phyloP scores from a whole-genome alignment of 2,329 filamentous ascomycete genomes.

The Davidsoniella australis region DNA sequence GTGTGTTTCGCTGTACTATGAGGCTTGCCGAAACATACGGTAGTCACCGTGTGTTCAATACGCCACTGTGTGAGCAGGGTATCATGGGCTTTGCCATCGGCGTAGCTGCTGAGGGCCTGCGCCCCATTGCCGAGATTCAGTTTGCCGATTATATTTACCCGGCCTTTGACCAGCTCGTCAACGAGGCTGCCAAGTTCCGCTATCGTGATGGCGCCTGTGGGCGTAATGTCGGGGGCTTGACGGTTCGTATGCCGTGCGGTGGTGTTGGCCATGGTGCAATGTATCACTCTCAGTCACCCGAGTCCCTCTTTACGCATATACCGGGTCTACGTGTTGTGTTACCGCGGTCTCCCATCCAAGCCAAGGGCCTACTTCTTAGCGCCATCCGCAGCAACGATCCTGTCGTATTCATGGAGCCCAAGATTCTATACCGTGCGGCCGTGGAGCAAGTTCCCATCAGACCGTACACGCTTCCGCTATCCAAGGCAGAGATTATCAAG shows the following conservation, averaged over 20 bases:
- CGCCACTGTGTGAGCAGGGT: constrained; percentile 82
- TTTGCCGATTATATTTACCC: constrained; percentile 92
- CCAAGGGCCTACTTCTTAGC: constrained; percentile 68
- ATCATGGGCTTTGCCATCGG: constrained; percentile 90
- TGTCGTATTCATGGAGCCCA: constrained; percentile 85
- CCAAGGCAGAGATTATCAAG: constrained; percentile 71
- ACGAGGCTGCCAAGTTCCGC: constrained; percentile 77
- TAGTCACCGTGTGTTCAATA: constrained; percentile 84
- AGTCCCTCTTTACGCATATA: constrained; percentile 74
- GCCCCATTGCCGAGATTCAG: constrained; percentile 84
- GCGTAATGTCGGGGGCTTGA: constrained; percentile 55
- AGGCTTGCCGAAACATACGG: constrained; percentile 79
- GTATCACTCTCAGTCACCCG: constrained; percentile 80
- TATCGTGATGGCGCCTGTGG: constrained; percentile 50
- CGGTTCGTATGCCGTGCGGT: constrained; percentile 79
- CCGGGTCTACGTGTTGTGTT: constrained; percentile 75
- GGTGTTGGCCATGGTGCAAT: constrained; percentile 78
- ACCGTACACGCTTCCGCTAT: constrained; percentile 67
- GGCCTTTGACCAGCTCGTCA: constrained; percentile 85
- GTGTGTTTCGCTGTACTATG: constrained; percentile 90
- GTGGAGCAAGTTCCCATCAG: constrained; percentile 78
- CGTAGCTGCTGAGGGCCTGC: constrained; percentile 77
- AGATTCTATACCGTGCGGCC: constrained; percentile 78
- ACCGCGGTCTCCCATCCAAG: constrained; percentile 70
- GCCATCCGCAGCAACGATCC: constrained; percentile 70